Conservation (phyloP, 78 protist species). For the Blattamonas nauphoetae region DNA sequence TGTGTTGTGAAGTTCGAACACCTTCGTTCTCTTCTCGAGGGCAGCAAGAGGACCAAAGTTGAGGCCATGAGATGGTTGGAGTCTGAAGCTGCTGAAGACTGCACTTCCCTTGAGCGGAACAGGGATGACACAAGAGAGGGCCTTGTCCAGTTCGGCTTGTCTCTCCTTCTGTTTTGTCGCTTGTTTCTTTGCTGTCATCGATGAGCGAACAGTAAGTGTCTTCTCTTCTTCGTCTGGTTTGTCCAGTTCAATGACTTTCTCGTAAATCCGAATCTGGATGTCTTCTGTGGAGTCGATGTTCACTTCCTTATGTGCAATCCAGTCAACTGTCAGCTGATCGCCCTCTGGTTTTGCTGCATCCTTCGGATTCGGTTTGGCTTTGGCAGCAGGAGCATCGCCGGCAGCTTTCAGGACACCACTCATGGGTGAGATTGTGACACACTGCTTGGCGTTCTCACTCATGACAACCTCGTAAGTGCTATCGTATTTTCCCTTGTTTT, state of each 20-base stretch:
- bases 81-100: slow-evolving; percentile 23
- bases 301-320: neutral
- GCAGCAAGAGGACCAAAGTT: slow-evolving; percentile 52
- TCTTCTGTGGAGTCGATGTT: neutral
- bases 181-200: too few relatives aligned
- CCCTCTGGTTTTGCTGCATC: neutral
- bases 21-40: neutral
- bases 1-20: slow-evolving; percentile 48
- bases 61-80: slow-evolving; percentile 48
- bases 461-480: slow-evolving; percentile 9
- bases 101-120: slow-evolving; percentile 7
- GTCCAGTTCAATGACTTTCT: too few relatives aligned
- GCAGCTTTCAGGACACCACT: neutral
- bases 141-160: slow-evolving; percentile 1
- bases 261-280: neutral
- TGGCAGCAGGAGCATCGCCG: too few relatives aligned
- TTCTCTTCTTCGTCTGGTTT: too few relatives aligned
- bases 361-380: too few relatives aligned
- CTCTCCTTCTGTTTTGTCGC: neutral
- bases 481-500: slow-evolving; percentile 49
- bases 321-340: neutral
- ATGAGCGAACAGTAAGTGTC: too few relatives aligned
- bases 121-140: neutral
- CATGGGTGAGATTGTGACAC: neutral
- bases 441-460: neutral